phyloP scores from a whole-genome alignment of 2,329 filamentous ascomycete genomes.

The Fusarium solani-melongenae region DNA sequence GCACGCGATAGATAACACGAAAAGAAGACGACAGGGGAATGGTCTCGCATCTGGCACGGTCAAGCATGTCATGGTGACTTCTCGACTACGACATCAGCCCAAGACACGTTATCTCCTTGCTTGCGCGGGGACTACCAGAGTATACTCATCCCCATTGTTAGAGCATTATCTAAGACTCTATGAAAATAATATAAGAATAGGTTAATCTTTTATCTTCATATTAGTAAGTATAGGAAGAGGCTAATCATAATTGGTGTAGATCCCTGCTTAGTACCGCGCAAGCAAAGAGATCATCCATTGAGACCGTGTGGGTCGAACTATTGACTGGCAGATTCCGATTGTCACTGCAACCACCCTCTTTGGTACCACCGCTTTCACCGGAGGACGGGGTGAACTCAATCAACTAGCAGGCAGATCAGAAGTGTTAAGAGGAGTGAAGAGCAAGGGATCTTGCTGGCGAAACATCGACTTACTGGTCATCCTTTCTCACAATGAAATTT shows the following conservation, averaged over 20 bases:
- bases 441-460: not conserved
- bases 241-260: too few species aligned
- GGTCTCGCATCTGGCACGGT: not conserved
- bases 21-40: not conserved
- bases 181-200: too few species aligned
- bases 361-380: not conserved
- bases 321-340: not conserved
- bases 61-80: not conserved
- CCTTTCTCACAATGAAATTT: conserved; percentile 59
- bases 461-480: not conserved
- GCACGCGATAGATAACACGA: not conserved
- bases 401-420: not conserved
- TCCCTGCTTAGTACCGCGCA: too few species aligned
- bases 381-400: not conserved
- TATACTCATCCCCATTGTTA: too few species aligned
- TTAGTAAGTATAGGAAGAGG: too few species aligned
- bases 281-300: too few species aligned
- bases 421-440: not conserved
- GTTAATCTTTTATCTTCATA: too few species aligned
- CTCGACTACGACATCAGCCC: not conserved
- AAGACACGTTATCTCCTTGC: not conserved
- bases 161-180: too few species aligned
- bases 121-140: too few species aligned
- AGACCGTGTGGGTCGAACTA: not conserved
- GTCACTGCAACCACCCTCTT: not conserved